Base-by-base conservation (phyloP, 768 basidiomycete species). In the Macrolepiota dolichaula region DNA sequence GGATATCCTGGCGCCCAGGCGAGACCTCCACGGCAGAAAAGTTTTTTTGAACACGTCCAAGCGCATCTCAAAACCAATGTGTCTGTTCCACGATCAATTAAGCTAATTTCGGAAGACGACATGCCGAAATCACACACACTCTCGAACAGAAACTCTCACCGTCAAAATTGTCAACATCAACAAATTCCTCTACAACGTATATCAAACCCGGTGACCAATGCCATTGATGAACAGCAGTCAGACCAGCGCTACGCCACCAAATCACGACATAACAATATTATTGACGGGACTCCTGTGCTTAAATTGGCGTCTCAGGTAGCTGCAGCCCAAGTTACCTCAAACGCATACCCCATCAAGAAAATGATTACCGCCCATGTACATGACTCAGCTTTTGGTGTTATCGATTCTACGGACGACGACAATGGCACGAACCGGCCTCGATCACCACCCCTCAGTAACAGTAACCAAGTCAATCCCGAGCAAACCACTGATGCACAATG, bases 391-490 rank as follows among this genome's bases (percentile, higher is more conserved):
- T 55, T 24, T 49, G 24, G 32, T 37, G 13, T 32, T 13, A 29
- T 27, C 22, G 29, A 22, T 17, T 54, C 52, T 51, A 19, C 29
- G 24, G 32, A 27, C 22, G 13, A 35, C 17, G 57, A 51, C 12
- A 6, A 4, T 22, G 6, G 36, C 52, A 35, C 44, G 35, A 19
- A 17, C 29, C 51, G 38, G 25, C 57, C 32, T 24, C 59, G 51
- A 60, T 25, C 59, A 60, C 53, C 59, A 60, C 13, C 42, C 50
- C 51, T 36, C 13, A 24, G 38, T 60, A 40, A 46, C 51, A 15
- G 51, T 60, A 38, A 44, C 59, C 59, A 60, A 27, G 59, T 46
- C 51, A 25, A 60, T 52, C 46, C n/a, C 29, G 42, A 19, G 15
- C 25, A 46, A 35, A 37, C 37, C 32, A 27, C 10, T 44, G 42